Evolutionary conservation across 2,329 filamentous ascomycete species (phyloP).

Genomic region (Aureobasidium namibiae): DNA sequence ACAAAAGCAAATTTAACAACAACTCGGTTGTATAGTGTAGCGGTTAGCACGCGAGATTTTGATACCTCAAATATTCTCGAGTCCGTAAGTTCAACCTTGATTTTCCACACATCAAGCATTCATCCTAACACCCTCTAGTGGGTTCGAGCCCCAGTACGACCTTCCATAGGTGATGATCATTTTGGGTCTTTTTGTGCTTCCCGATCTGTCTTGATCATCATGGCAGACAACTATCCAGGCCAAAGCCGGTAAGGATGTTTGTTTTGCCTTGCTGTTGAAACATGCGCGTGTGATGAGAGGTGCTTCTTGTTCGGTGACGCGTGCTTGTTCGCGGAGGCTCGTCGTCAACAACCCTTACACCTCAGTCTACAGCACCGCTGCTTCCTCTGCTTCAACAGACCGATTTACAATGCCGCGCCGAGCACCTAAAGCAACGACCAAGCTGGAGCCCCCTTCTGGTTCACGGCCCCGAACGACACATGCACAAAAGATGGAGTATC

Average conservation of each 20-base stretch:
- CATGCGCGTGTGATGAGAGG: neutral
- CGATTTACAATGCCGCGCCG: slow-evolving; percentile 1
- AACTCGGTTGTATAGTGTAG: slow-evolving; percentile 15
- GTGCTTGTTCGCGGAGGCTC: neutral
- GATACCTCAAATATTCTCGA: slow-evolving; percentile 9
- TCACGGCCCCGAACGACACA: slow-evolving; percentile 18
- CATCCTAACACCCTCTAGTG: neutral
- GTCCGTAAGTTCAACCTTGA: neutral
- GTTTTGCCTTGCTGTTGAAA: neutral
- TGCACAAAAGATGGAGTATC: slow-evolving; percentile 42
- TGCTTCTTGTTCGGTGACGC: neutral
- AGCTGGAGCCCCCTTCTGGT: neutral
- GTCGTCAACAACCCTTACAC: neutral
- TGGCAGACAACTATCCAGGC: too few relatives aligned
- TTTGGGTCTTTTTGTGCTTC: neutral
- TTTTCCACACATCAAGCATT: neutral
- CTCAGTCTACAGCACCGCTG: neutral
- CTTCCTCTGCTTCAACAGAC: neutral
- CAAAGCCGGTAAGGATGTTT: neutral
- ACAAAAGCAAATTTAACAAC: neutral
- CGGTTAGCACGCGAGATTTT: slow-evolving; percentile 21
- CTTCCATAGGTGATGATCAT: neutral
- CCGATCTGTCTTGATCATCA: neutral
- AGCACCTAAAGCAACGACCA: neutral
- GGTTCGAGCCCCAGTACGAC: slow-evolving; percentile 14